Percentiles rank a stretch among this genome's conserved stretches.
Conservation (phyloP, 192 early-diverging fungal species). For the Backusella australiensis region DNA sequence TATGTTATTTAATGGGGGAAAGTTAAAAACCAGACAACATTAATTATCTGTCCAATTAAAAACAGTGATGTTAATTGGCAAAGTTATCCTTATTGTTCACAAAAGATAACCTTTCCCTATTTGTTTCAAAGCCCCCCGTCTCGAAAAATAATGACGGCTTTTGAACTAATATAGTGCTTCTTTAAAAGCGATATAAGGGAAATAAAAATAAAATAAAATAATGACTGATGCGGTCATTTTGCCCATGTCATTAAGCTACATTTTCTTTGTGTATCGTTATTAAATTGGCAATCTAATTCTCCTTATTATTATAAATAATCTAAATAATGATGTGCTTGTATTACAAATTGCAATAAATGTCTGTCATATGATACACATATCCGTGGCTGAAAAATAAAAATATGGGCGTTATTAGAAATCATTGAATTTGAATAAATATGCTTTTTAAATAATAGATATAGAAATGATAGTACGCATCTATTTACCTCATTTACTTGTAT, state of each 20-base stretch:
- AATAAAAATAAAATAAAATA: not conserved
- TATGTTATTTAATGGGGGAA: not conserved
- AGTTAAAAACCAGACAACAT: not conserved
- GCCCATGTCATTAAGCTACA: slow-evolving; percentile 3
- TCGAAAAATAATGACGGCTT: not conserved
- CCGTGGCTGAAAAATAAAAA: not conserved
- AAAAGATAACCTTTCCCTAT: slow-evolving; percentile 8
- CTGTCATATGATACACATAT: not conserved
- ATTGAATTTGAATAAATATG: not conserved
- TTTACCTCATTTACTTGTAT: not conserved
- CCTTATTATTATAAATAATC: not conserved
- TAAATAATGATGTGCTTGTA: not conserved
- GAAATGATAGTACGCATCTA: not conserved
- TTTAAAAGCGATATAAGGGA: not conserved
- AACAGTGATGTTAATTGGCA: slow-evolving; percentile 2
- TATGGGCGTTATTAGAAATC: not conserved
- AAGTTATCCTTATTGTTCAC: slow-evolving; percentile 16
- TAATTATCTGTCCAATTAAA: slow-evolving; percentile 14
- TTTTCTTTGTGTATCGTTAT: slow-evolving; percentile 2
- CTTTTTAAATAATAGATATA: too few species aligned
- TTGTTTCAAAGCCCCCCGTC: not conserved
- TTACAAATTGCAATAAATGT: not conserved
- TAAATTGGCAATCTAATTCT: not conserved
- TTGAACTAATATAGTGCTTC: not conserved
- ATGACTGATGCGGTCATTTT: slow-evolving; percentile 4